A percentile compares a stretch with the other conserved stretches of the same genome.
These are phyloP conservation scores for Centrapalus pauciflorus DNA, from an alignment of 129 eudicot species.

Conservation along the genomic window DNA sequence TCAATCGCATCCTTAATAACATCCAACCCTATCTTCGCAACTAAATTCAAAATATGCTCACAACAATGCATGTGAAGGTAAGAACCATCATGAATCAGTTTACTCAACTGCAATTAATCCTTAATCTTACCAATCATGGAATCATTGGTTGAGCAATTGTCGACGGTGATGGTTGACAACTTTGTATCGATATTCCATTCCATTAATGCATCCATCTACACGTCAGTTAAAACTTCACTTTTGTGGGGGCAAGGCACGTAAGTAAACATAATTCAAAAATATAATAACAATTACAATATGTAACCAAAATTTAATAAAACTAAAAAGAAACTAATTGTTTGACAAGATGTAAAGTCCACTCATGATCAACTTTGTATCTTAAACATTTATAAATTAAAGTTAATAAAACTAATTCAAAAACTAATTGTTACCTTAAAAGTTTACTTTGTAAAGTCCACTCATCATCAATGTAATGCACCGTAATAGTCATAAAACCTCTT, in stretches of 20 bases:
- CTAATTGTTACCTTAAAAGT: neutral
- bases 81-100: neutral
- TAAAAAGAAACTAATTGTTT: too few species aligned
- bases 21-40: neutral
- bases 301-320: neutral
- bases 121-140: neutral
- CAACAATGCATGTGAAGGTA: slow-evolving; percentile 6
- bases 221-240: neutral
- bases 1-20: slow-evolving; percentile 4
- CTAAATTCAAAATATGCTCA: neutral
- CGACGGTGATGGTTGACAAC: neutral
- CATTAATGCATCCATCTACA: neutral
- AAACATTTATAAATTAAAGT: neutral
- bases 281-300: too few species aligned
- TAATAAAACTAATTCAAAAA: neutral
- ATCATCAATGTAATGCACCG: neutral
- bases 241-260: neutral
- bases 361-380: too few species aligned
- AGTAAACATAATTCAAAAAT: neutral
- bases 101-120: neutral
- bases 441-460: neutral
- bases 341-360: too few species aligned
- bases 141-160: neutral
- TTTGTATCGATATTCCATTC: neutral
- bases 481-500: neutral